These are phyloP conservation scores for Aspergillus sclerotialis DNA, from an alignment of 2,329 filamentous ascomycete species.

Conservation along the genomic window DNA sequence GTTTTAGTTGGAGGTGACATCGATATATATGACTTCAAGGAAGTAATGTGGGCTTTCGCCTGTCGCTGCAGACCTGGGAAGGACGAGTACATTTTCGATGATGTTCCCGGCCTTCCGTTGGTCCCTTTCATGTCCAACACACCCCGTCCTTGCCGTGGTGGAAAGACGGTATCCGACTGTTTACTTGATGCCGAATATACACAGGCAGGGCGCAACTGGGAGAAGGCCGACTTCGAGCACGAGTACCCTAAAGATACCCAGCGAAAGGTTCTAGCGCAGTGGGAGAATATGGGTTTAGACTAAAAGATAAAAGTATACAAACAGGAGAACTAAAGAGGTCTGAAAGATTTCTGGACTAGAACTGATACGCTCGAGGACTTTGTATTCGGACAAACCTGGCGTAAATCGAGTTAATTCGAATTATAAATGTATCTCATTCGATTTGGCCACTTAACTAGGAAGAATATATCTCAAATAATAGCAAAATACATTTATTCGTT, in stretches of 20 bases:
- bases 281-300: conserved; percentile 29
- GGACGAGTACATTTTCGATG: conserved; percentile 42
- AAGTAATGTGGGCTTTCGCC: conserved; percentile 45
- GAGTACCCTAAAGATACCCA: conserved; percentile 36
- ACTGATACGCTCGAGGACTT: too few relatives aligned
- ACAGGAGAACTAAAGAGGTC: too few relatives aligned
- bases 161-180: conserved; percentile 43
- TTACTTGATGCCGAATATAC: conserved; percentile 40
- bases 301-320: too few relatives aligned
- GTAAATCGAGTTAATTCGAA: too few relatives aligned
- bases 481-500: too few relatives aligned
- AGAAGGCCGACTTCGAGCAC: conserved; percentile 25
- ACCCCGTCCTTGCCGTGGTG: conserved; percentile 25
- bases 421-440: too few relatives aligned
- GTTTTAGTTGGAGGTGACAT: conserved; percentile 45
- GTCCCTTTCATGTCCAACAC: conserved; percentile 45
- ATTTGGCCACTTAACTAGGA: too few relatives aligned
- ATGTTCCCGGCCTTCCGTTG: conserved; percentile 38
- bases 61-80: conserved; percentile 41
- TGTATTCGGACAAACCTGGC: too few relatives aligned
- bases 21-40: conserved; percentile 39
- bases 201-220: conserved; percentile 24
- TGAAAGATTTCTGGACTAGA: too few relatives aligned
- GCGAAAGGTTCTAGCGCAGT: conserved; percentile 29
- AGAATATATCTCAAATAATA: too few relatives aligned